These are phyloP conservation scores for Phytophthora podocarpi DNA, from an alignment of 352 stramenopile species.

Conservation along the genomic window DNA sequence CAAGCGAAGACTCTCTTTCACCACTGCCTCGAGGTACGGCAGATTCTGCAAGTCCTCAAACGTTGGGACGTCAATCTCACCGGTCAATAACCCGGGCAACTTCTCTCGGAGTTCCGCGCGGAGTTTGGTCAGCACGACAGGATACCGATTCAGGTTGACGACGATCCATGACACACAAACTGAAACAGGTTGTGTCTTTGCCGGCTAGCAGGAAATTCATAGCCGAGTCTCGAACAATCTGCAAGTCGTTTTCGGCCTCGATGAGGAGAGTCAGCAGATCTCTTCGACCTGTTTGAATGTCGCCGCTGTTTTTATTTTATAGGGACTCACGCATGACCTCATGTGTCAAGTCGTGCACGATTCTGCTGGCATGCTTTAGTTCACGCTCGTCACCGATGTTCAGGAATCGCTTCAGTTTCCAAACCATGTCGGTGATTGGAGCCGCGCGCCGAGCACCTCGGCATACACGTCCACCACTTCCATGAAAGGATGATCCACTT, in stretches of 20 bases:
- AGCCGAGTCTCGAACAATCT: conserved; percentile 73
- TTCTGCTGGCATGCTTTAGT: conserved; percentile 8
- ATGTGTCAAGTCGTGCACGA: conserved; percentile 41
- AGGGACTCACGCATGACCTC: conserved; percentile 36
- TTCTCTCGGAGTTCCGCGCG: conserved; percentile 51
- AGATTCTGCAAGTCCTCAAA: conserved; percentile 57
- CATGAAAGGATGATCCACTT: conserved; percentile 37
- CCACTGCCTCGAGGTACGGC: conserved; percentile 61
- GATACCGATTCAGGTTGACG: conserved; percentile 75
- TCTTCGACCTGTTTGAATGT: too few species aligned
- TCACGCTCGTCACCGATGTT: conserved; percentile 27
- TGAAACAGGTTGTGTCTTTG: conserved; percentile 71
- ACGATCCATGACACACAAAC: conserved; percentile 78
- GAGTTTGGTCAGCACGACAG: conserved; percentile 48
- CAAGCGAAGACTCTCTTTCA: conserved; percentile 70
- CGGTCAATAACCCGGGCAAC: conserved; percentile 28
- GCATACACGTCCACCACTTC: conserved; percentile 17
- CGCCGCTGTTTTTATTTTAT: conserved; percentile 17
- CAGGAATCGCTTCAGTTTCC: conserved; percentile 44
- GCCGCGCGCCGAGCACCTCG: conserved; percentile 19
- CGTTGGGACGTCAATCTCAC: conserved; percentile 23
- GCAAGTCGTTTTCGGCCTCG: too few species aligned
- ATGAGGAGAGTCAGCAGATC: conserved; percentile 52
- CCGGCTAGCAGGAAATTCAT: conserved; percentile 80
- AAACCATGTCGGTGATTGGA: conserved; percentile 47